These are phyloP conservation scores for Dioscorea dumetorum DNA, from an alignment of 106 monocot species.

Conservation along the genomic window DNA sequence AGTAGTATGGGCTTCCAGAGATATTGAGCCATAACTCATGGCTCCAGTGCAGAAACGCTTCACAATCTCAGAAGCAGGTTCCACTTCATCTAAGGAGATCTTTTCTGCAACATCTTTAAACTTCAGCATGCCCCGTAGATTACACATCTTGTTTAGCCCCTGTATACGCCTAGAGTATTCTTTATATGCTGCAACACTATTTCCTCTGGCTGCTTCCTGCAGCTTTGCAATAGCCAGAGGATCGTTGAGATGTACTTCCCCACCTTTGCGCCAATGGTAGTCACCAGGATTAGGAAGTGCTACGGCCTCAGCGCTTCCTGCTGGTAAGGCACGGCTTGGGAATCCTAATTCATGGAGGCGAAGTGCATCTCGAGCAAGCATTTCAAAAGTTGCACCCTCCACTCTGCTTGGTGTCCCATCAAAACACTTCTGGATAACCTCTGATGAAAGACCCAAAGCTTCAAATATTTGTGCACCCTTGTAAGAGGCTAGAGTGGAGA, in stretches of 20 bases:
- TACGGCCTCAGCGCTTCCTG: conserved; percentile 76
- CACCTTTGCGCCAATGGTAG: conserved; percentile 97
- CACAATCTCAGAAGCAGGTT: conserved; percentile 87
- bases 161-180: conserved; percentile 85
- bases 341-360: conserved; percentile 85
- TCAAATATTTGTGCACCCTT: conserved; percentile 99
- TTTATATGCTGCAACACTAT: conserved; percentile 91
- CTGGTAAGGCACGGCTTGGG: conserved; percentile 62
- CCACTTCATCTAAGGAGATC: conserved; percentile 84
- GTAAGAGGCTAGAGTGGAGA: conserved; percentile 96
- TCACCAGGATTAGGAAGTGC: conserved; percentile 96
- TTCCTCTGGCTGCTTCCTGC: conserved; percentile 90
- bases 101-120: conserved; percentile 68
- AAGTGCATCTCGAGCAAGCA: conserved; percentile 83
- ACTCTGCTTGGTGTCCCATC: conserved; percentile 93
- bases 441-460: conserved; percentile 90
- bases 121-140: conserved; percentile 91
- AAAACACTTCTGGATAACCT: conserved; percentile 91
- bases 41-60: conserved; percentile 96
- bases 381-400: conserved; percentile 96
- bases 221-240: conserved; percentile 97
- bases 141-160: conserved; percentile 88
- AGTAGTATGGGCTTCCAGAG: conserved; percentile 92
- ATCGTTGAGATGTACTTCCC: conserved; percentile 97
- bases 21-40: conserved; percentile 99